phyloP scores from a whole-genome alignment of 1,139 yeast species.

The Candida freyschussii region DNA sequence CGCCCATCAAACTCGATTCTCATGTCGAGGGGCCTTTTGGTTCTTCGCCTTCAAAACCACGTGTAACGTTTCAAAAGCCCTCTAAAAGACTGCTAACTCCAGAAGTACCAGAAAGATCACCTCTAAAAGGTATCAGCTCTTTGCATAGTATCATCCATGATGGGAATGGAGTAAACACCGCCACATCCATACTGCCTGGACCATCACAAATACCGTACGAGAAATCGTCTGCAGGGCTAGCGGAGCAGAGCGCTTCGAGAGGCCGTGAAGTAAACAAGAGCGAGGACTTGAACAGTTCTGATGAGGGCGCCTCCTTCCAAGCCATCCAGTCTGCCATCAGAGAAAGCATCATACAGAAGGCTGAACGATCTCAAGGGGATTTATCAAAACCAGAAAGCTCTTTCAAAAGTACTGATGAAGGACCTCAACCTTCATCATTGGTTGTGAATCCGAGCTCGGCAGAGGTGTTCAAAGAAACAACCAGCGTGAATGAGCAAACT shows the following conservation, averaged over 20 bases:
- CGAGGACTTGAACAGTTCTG: slow-evolving; percentile 17
- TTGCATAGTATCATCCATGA: too few relatives aligned
- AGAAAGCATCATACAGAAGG: slow-evolving; percentile 20
- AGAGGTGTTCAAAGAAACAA: slow-evolving; percentile 3
- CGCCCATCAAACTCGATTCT: slow-evolving; percentile 16
- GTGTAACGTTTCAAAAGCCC: too few relatives aligned
- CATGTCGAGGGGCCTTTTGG: too few relatives aligned
- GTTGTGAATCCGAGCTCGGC: slow-evolving; percentile 16
- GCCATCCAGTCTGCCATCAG: slow-evolving; percentile 29
- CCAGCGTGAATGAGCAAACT: slow-evolving; percentile 14
- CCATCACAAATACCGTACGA: not conserved
- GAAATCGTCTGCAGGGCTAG: not conserved
- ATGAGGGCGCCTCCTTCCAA: slow-evolving; percentile 27
- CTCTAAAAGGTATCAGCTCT: too few relatives aligned
- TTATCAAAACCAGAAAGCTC: slow-evolving; percentile 15
- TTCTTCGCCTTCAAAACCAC: too few relatives aligned
- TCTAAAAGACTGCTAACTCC: too few relatives aligned
- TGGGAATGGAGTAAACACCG: too few relatives aligned
- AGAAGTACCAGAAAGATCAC: too few relatives aligned
- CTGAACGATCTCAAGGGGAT: slow-evolving; percentile 9
- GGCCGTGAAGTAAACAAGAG: not conserved
- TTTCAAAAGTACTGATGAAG: slow-evolving; percentile 22
- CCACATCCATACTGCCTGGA: not conserved
- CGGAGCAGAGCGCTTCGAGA: not conserved
- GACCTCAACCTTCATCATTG: slow-evolving; percentile 15